Base-by-base conservation (phyloP, 192 early-diverging fungal genomes). In the Lunasporangiospora selenospora region DNA sequence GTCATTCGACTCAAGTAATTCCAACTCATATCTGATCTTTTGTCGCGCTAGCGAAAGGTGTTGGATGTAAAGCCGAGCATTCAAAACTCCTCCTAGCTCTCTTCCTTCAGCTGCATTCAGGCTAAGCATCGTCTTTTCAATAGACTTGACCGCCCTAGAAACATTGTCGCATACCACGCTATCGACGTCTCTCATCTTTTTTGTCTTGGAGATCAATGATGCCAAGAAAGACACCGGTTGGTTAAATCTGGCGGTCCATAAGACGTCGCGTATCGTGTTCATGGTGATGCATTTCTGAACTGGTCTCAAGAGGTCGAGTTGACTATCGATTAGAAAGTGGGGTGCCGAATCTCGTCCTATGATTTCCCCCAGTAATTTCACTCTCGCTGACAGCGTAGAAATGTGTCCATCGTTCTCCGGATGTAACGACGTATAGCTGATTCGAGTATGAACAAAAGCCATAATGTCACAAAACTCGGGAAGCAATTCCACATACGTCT, bases 311-410 rank as follows among this genome's bases (percentile, higher is more conserved):
- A 34, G 16, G 4, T 48, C 15, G 30, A 62, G 18, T 26, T 62
- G 40, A 39, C 57, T 48, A 39, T 62, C 40, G 30, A 62, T 62
- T 50, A 51, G 26, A 29, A 53, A 62, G 23, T 58, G 57, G 38
- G 44, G 26, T 1, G 27, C 6, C 13, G 16, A 27, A 15, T 32
- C 19, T n/a, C 44, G 44, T 3, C 45, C 44, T 0, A 58, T 8
- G 16, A 58, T 45, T 2, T 38, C 33, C 3, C 38, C n/a, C 8
- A 58, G 23, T 11, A 38, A 24, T 12, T 8, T 48, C 13, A 2
- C 18, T 16, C 23, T 58, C 29, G 31, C 54, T 3, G 11, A 16
- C 31, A 38, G 43, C 5, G 7, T 16, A 9, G 43, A n/a, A 1
- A 13, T 10, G 24, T 3, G 34, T 8, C 26, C 27, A 4, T 16